These are phyloP conservation scores for Trichoderma arundinaceum DNA, from an alignment of 2,329 filamentous ascomycete species.

Conservation along the genomic window DNA sequence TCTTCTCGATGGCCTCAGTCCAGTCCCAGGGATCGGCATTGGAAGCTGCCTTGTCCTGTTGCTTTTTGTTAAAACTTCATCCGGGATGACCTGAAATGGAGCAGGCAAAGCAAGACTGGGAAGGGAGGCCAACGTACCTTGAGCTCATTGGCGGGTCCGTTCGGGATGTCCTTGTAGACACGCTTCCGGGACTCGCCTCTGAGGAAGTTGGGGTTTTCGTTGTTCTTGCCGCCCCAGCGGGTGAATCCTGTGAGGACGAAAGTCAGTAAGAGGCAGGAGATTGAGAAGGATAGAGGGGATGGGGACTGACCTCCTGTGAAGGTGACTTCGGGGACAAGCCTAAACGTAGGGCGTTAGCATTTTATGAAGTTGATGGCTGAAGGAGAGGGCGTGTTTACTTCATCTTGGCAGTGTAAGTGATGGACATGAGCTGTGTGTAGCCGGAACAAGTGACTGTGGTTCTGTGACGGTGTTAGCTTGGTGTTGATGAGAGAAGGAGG, in stretches of 20 bases:
- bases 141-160: conserved; percentile 19
- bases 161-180: conserved; percentile 24
- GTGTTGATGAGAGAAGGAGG: no score
- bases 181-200: conserved; percentile 20
- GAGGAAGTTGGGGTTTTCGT: conserved; percentile 23
- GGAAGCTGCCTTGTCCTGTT: conserved; percentile 18
- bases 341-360: neutral
- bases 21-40: conserved; percentile 24
- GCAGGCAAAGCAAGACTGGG: no score
- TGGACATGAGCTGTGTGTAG: conserved; percentile 28
- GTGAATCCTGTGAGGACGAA: neutral
- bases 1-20: conserved; percentile 15
- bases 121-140: neutral
- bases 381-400: neutral
- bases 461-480: conserved; percentile 9
- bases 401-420: conserved; percentile 29
- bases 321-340: conserved; percentile 27
- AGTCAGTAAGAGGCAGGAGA: neutral
- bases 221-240: conserved; percentile 19
- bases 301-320: conserved; percentile 24
- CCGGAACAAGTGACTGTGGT: conserved; percentile 29
- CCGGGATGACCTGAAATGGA: no score
- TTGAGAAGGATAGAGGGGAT: neutral
- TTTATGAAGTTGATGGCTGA: neutral
- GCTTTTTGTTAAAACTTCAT: neutral